Evolutionary conservation across 495 filamentous ascomycete genomes (phyloP).

Genomic region (Aspergillus cristatus): DNA sequence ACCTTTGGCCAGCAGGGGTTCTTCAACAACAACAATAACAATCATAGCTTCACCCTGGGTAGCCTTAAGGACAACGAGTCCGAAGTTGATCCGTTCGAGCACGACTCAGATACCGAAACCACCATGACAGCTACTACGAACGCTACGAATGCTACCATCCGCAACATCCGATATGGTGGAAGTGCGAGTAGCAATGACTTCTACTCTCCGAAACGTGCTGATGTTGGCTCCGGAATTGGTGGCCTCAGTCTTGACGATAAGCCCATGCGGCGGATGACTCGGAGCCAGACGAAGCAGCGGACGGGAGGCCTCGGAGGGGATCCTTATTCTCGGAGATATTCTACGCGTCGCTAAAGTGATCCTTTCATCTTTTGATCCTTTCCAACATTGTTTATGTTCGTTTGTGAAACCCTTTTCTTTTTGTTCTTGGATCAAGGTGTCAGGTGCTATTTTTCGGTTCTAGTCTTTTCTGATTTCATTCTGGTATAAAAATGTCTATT

Average conservation of each 20-base stretch:
- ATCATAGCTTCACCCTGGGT: constrained; percentile 31
- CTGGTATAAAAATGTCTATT: too few relatives aligned
- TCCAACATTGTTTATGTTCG: neutral
- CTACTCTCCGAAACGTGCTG: constrained; percentile 25
- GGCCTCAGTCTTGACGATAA: constrained; percentile 35
- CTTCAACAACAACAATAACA: constrained; percentile 11
- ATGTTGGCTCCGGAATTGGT: constrained; percentile 30
- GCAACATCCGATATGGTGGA: constrained; percentile 31
- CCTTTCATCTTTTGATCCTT: constrained; percentile 1
- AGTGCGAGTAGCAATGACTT: constrained; percentile 6
- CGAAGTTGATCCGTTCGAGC: constrained; percentile 24
- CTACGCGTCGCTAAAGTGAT: too few relatives aligned
- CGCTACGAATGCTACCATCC: constrained; percentile 28
- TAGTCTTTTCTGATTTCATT: too few relatives aligned
- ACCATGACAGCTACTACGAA: constrained; percentile 20
- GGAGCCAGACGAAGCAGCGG: constrained; percentile 30
- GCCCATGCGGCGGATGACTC: constrained; percentile 29
- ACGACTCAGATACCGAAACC: constrained; percentile 36
- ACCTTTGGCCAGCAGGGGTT: constrained; percentile 5
- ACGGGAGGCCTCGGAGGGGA: neutral
- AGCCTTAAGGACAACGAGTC: constrained; percentile 26
- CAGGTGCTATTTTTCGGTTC: too few relatives aligned
- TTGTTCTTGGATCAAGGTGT: too few relatives aligned
- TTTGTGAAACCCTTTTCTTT: neutral
- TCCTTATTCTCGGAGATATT: too few relatives aligned